A percentile compares a stretch with the other conserved stretches of the same genome.
phyloP scores from a whole-genome alignment of 306 rosid species.

The Vigna hirtella region DNA sequence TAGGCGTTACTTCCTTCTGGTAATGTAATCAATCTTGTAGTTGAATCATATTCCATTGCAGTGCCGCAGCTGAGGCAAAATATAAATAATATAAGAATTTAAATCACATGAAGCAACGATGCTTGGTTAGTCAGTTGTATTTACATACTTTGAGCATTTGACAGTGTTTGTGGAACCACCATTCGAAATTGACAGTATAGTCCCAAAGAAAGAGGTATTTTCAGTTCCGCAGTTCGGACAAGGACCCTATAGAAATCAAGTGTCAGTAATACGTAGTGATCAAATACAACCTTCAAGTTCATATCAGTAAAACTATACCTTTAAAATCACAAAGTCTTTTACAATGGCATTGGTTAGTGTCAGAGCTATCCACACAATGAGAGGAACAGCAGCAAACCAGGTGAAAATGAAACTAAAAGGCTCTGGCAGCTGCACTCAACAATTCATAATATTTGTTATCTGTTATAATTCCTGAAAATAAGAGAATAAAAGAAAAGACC shows the following conservation, averaged over 20 bases:
- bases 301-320: slow-evolving; percentile 58
- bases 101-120: slow-evolving; percentile 32
- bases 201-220: slow-evolving; percentile 89
- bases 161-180: slow-evolving; percentile 77
- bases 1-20: slow-evolving; percentile 88
- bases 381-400: slow-evolving; percentile 98
- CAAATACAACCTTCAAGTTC: not conserved
- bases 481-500: slow-evolving; percentile 30
- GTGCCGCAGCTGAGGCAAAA: slow-evolving; percentile 76
- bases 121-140: not conserved
- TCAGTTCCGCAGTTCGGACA: slow-evolving; percentile 97
- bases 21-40: slow-evolving; percentile 85
- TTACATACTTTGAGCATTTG: slow-evolving; percentile 68
- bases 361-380: slow-evolving; percentile 77
- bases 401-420: slow-evolving; percentile 95
- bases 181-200: slow-evolving; percentile 78
- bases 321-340: slow-evolving; percentile 82
- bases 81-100: slow-evolving; percentile 9
- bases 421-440: slow-evolving; percentile 84
- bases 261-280: slow-evolving; percentile 22
- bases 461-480: slow-evolving; percentile 4
- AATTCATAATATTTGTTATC: slow-evolving; percentile 35
- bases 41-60: slow-evolving; percentile 64
- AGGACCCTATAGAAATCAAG: slow-evolving; percentile 62
- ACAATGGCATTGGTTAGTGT: slow-evolving; percentile 74